Evolutionary conservation across 1,284 basidiomycete genomes (phyloP).

Genomic region (Erythrobasidium hasegawianum): DNA sequence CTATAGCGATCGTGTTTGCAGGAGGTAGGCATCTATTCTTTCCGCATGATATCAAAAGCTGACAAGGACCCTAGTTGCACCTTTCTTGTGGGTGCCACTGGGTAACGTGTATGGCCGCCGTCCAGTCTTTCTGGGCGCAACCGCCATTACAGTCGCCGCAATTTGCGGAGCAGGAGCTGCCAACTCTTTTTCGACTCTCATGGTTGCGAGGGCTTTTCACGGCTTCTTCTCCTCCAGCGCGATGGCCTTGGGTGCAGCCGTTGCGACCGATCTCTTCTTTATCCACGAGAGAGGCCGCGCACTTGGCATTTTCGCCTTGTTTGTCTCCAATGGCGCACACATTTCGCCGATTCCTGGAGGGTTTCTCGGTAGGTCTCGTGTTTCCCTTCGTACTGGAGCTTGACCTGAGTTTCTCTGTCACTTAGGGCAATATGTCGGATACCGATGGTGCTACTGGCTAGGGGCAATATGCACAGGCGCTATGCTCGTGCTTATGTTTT

Average conservation of each 20-base stretch:
- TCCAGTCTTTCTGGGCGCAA: background rate
- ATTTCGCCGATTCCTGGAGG: background rate
- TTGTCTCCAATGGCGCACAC: background rate
- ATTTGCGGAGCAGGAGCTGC: background rate
- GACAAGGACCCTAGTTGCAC: background rate
- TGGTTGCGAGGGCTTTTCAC: background rate
- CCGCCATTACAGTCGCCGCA: background rate
- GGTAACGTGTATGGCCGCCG: background rate
- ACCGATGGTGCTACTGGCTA: conserved; percentile 4
- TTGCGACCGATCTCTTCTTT: background rate
- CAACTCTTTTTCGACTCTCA: background rate
- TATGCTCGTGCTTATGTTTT: background rate
- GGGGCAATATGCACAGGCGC: conserved; percentile 1
- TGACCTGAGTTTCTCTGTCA: no score
- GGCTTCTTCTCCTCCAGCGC: background rate
- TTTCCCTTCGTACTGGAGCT: no score
- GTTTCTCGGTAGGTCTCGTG: background rate
- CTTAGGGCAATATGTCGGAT: background rate
- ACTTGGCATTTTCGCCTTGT: background rate
- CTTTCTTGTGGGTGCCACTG: background rate
- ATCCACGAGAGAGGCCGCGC: background rate
- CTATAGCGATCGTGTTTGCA: background rate
- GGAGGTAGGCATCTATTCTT: background rate
- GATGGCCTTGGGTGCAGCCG: background rate
- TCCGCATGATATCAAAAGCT: no score